phyloP scores from a whole-genome alignment of 2,329 filamentous ascomycete genomes.

The Pestalotiopsis sp. region DNA sequence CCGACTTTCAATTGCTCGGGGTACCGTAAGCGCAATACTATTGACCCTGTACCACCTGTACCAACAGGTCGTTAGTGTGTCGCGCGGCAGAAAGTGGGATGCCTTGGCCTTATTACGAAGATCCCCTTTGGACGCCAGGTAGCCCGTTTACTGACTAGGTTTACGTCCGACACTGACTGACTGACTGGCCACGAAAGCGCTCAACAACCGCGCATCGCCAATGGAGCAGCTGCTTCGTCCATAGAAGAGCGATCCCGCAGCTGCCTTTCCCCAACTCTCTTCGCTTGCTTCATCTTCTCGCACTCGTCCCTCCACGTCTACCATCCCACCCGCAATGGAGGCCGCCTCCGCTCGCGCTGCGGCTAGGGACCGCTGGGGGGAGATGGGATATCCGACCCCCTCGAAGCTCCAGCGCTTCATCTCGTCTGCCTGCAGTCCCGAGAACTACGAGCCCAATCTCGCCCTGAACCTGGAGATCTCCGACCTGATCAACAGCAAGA shows the following conservation, averaged over 20 bases:
- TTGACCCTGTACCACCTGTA: background rate
- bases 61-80: background rate
- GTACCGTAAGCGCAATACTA: background rate
- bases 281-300: background rate
- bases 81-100: conserved; percentile 8
- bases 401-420: conserved; percentile 95
- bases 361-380: conserved; percentile 89
- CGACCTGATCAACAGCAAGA: conserved; percentile 96
- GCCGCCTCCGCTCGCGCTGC: conserved; percentile 94
- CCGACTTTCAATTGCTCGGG: background rate
- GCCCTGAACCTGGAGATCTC: conserved; percentile 95
- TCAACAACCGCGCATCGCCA: background rate
- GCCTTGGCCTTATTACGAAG: background rate
- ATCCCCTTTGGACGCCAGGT: conserved; percentile 3
- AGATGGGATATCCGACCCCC: conserved; percentile 75
- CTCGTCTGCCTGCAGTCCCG: conserved; percentile 91
- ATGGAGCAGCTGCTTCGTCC: conserved; percentile 5
- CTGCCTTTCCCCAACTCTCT: background rate
- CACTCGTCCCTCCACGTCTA: background rate
- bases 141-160: background rate
- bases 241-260: background rate
- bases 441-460: conserved; percentile 97
- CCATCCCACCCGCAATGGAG: conserved; percentile 67
- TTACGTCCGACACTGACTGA: background rate
- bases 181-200: background rate